Evolutionary conservation across 1,284 basidiomycete genomes (phyloP), one percentile per base, ranked within the genome.

Genomic region (Apiotrichum siamense): DNA sequence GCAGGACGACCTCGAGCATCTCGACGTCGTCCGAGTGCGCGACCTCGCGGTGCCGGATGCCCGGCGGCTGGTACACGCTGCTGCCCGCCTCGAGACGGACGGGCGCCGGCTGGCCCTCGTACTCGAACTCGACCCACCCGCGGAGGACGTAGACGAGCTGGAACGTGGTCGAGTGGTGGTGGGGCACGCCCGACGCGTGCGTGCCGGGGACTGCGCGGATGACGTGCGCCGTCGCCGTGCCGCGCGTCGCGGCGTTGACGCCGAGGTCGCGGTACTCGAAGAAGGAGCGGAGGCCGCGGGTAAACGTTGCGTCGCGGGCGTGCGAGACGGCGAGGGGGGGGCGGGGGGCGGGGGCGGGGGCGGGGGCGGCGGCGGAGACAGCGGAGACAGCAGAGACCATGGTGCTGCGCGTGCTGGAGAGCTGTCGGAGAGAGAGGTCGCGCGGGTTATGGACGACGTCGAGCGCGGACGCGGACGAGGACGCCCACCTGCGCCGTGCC

Each of bases 181-280:
- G 50, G 23, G 45, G 33, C 7, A 47, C 29, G 10, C 50, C 50
- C 20, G 27, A 21, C 1, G 50, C 35, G 12, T 52, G 39, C 3
- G 29, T 23, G 4, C 50, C 50, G 3, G 50, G 45, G 4, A 44
- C 45, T 3, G 33, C 50, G 27, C 50, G 50, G 23, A 47, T 52
- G 18, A 52, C 50, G 45, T 52, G 50, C 2, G 50, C 50, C 0
- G 45, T 23, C 7, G 42, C 50, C 1, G 40, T 40, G 23, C 50
- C 50, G 11, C 38, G 24, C 7, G 50, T 47, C n/a, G 50, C 50
- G 1, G 18, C 32, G n/a, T 43, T 31, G 25, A 52, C 37, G 13
- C 50, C 50, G 7, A 52, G 40, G 35, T 52, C 50, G 35, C 50
- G 50, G 40, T 52, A 52, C 40, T 46, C 44, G 44, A 52, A 52